Evolutionary conservation across 2,329 filamentous ascomycete genomes (phyloP).

Genomic region (Dryadomyces quercivorus): DNA sequence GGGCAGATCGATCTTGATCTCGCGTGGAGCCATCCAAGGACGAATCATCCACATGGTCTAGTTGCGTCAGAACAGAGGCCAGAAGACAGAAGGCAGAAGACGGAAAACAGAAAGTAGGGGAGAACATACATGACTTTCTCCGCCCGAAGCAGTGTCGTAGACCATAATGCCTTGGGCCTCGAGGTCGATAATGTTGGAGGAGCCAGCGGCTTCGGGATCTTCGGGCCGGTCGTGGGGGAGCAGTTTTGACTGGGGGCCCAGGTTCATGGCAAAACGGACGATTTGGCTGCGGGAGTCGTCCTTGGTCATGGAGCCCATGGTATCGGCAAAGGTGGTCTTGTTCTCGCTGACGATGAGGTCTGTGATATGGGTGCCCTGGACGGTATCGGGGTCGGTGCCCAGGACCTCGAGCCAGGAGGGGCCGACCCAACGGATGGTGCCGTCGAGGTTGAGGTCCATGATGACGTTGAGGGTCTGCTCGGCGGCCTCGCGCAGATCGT

Average conservation of each 20-base stretch:
- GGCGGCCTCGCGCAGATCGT: constrained; percentile 88
- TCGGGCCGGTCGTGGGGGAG: constrained; percentile 30
- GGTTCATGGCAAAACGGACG: constrained; percentile 63
- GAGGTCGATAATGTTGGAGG: constrained; percentile 53
- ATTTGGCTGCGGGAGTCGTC: constrained; percentile 91
- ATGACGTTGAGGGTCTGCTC: constrained; percentile 96
- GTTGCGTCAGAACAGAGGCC: constrained; percentile 5
- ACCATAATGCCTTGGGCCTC: constrained; percentile 99
- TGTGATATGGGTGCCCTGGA: constrained; percentile 66
- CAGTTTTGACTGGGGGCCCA: constrained; percentile 59
- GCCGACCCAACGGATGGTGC: constrained; percentile 88
- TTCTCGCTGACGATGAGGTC: constrained; percentile 71
- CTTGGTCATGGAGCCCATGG: constrained; percentile 77
- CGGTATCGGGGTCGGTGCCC: constrained; percentile 59
- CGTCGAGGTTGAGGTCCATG: constrained; percentile 82
- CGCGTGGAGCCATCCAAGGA: constrained; percentile 73
- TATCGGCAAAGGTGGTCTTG: constrained; percentile 67
- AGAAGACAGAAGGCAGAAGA: too few relatives aligned
- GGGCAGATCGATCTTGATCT: constrained; percentile 93
- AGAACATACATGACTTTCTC: constrained; percentile 71
- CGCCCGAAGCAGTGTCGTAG: constrained; percentile 76
- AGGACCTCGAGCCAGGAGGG: constrained; percentile 92
- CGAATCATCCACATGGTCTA: constrained; percentile 99
- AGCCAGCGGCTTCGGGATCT: constrained; percentile 23
- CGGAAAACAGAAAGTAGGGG: background rate